Evolutionary conservation across 73 alveolate genomes (phyloP).

Genomic region (Breviolum minutum): DNA sequence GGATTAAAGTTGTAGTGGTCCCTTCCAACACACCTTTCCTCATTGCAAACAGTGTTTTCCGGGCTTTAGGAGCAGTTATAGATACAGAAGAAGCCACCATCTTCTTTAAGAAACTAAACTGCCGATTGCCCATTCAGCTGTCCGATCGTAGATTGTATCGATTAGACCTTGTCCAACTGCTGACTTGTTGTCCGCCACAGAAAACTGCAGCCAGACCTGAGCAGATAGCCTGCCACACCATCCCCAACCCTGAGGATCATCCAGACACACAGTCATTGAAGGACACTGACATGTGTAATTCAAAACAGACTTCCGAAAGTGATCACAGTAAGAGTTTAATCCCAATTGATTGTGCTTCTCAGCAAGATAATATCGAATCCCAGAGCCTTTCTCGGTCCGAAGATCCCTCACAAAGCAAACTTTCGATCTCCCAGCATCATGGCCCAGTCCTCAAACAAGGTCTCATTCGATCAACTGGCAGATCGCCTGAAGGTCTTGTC

Average conservation of each 20-base stretch:
- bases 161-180: neutral
- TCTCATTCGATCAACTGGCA: neutral
- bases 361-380: too few relatives aligned
- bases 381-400: too few relatives aligned
- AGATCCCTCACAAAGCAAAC: neutral
- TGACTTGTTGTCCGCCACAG: neutral
- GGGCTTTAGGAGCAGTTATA: neutral
- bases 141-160: neutral
- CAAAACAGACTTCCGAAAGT: too few relatives aligned
- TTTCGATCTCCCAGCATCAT: neutral
- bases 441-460: neutral
- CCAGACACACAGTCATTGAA: too few relatives aligned
- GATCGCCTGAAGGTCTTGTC: neutral
- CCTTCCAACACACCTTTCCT: neutral
- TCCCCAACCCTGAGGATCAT: too few relatives aligned
- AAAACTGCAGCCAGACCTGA: neutral
- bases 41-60: conserved; percentile 21
- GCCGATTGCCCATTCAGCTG: neutral
- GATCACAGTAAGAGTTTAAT: too few relatives aligned
- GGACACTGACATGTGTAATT: neutral
- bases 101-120: neutral
- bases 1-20: neutral
- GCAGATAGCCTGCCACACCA: neutral
- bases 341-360: too few relatives aligned
- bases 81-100: neutral